Percentiles rank a stretch among this genome's conserved stretches.
Evolutionary conservation across 257 asterid species (phyloP).

Genomic region (Salvia hispanica): DNA sequence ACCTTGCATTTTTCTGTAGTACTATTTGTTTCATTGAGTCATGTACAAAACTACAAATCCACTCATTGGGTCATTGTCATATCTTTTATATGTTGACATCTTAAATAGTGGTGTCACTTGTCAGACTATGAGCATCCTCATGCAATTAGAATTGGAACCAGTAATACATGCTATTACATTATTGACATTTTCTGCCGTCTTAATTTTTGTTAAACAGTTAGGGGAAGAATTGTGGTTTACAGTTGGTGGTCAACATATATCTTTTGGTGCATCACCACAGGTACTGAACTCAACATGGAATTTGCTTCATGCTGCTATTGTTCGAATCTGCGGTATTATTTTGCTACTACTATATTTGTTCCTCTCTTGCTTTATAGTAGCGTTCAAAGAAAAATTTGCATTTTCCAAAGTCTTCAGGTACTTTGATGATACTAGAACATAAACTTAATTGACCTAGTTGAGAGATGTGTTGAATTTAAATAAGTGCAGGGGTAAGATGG

Average conservation of each 20-base stretch:
- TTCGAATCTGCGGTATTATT: not conserved
- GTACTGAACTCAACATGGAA: slow-evolving; percentile 35
- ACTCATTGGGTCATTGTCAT: not conserved
- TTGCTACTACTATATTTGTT: not conserved
- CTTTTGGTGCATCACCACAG: slow-evolving; percentile 88
- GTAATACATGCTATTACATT: not conserved
- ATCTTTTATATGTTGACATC: not conserved
- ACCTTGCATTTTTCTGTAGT: not conserved
- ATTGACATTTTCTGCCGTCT: slow-evolving; percentile 8
- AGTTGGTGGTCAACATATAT: slow-evolving; percentile 74
- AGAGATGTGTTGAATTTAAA: not conserved
- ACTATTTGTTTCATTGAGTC: not conserved
- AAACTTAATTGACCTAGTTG: not conserved
- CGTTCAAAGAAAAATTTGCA: not conserved
- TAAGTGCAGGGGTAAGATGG: not conserved
- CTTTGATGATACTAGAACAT: not conserved
- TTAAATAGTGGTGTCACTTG: not conserved
- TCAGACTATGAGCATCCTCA: not conserved
- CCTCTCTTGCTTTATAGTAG: not conserved
- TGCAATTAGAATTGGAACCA: not conserved
- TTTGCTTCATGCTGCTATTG: slow-evolving; percentile 5
- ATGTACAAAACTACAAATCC: not conserved
- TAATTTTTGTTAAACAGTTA: slow-evolving; percentile 45
- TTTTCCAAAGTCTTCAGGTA: not conserved
- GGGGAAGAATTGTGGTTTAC: slow-evolving; percentile 80